A percentile compares a stretch with the other conserved stretches of the same genome.
These are phyloP conservation scores for Effrenium voratum DNA, from an alignment of 73 alveolate genomes.

Conservation along the genomic window DNA sequence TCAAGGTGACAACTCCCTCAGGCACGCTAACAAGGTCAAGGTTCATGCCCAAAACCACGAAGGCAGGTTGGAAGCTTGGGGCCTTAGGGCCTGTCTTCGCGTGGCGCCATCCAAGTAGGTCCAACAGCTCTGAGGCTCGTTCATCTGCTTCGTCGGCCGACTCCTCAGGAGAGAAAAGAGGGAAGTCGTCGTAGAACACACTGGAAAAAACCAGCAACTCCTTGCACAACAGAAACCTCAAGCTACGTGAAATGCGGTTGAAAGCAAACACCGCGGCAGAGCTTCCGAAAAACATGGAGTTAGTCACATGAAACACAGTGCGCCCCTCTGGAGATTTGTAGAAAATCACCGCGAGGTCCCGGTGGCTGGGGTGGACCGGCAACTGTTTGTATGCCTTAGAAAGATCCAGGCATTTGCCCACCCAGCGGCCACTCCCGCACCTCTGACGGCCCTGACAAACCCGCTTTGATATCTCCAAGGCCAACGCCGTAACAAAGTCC, in stretches of 20 bases:
- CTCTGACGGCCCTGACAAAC: too few species aligned
- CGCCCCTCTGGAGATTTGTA: not conserved
- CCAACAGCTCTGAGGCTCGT: not conserved
- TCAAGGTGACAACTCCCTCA: not conserved
- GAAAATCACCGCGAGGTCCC: not conserved
- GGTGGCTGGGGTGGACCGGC: not conserved
- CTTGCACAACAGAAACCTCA: not conserved
- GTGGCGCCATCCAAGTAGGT: not conserved
- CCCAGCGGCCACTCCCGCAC: not conserved
- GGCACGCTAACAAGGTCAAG: not conserved
- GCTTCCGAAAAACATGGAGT: not conserved
- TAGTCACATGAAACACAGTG: not conserved
- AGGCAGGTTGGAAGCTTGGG: not conserved
- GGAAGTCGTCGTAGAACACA: not conserved
- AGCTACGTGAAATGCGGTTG: not conserved
- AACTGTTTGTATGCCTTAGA: constrained; percentile 7
- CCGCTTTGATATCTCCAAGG: not conserved
- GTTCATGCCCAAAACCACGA: not conserved
- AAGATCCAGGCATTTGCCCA: not conserved
- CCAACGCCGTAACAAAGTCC: not conserved
- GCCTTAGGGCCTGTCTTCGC: constrained; percentile 9
- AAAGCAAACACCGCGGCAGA: not conserved
- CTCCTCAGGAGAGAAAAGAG: not conserved
- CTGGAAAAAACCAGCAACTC: not conserved
- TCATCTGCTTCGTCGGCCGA: not conserved